phyloP scores from a whole-genome alignment of 2,329 filamentous ascomycete species.

The Paraphaeosphaeria sporulosa region DNA sequence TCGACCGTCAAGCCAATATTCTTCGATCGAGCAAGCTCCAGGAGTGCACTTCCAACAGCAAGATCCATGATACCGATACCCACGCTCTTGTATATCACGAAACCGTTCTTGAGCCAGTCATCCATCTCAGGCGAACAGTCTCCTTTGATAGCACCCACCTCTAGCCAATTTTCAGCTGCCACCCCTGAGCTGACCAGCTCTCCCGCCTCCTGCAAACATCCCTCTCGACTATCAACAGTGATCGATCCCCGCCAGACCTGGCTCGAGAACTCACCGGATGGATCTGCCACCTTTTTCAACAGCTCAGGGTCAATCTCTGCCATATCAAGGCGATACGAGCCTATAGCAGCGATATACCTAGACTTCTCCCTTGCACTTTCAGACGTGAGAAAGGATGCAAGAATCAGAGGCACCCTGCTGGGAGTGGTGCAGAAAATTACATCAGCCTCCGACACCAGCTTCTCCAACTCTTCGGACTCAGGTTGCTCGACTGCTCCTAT shows the following conservation, averaged over 20 bases:
- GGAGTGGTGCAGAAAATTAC: constrained; percentile 61
- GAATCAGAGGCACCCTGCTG: constrained; percentile 54
- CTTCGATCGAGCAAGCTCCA: constrained; percentile 26
- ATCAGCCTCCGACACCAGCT: constrained; percentile 46
- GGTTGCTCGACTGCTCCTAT: not conserved
- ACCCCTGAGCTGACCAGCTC: not conserved
- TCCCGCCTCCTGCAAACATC: constrained; percentile 45
- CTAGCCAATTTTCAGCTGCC: constrained; percentile 47
- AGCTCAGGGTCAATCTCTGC: constrained; percentile 57
- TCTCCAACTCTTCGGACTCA: constrained; percentile 23
- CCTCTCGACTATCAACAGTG: constrained; percentile 43
- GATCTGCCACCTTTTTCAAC: constrained; percentile 35
- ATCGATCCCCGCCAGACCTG: constrained; percentile 18
- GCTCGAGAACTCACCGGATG: not conserved
- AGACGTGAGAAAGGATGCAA: constrained; percentile 23
- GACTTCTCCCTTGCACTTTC: constrained; percentile 14
- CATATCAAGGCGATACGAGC: constrained; percentile 52
- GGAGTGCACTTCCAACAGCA: constrained; percentile 46
- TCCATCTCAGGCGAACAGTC: constrained; percentile 20
- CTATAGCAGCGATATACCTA: constrained; percentile 38
- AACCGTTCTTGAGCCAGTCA: constrained; percentile 39
- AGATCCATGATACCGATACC: constrained; percentile 61
- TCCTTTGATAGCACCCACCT: constrained; percentile 58
- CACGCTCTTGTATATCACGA: constrained; percentile 60
- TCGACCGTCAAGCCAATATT: constrained; percentile 14